Conservation (phyloP, 2,329 filamentous ascomycete species). For the Aspergillus hortae region DNA sequence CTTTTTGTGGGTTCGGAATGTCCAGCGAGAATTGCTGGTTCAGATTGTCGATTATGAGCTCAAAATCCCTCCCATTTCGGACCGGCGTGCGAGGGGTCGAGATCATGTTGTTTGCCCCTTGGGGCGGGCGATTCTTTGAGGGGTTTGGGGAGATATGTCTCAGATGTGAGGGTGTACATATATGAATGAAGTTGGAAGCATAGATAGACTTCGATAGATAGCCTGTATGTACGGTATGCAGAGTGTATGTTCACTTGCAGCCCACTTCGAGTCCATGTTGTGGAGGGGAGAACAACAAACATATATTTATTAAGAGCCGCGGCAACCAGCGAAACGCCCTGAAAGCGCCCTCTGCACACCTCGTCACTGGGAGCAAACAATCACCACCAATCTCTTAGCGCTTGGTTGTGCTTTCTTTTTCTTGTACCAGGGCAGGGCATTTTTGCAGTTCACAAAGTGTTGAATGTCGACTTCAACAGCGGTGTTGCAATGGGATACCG, state of each 20-base stretch:
- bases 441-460: no score
- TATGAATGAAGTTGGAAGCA: neutral
- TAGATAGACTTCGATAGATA: neutral
- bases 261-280: neutral
- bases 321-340: neutral
- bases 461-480: no score
- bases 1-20: conserved; percentile 24
- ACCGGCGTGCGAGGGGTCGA: conserved; percentile 18
- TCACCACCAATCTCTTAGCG: no score
- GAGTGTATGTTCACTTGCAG: neutral
- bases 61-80: conserved; percentile 20
- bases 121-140: neutral
- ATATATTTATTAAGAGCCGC: neutral
- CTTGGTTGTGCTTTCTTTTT: no score
- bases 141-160: no score
- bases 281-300: neutral
- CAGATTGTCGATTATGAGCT: conserved; percentile 27
- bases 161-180: neutral
- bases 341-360: no score
- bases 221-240: neutral
- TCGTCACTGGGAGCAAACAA: no score
- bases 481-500: no score
- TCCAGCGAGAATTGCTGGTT: conserved; percentile 34
- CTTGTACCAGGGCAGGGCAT: no score
- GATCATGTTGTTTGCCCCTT: neutral